Evolutionary conservation across 2,329 filamentous ascomycete species (phyloP), one percentile per base, ranked within the genome.

Genomic region (Erysiphe pulchra): DNA sequence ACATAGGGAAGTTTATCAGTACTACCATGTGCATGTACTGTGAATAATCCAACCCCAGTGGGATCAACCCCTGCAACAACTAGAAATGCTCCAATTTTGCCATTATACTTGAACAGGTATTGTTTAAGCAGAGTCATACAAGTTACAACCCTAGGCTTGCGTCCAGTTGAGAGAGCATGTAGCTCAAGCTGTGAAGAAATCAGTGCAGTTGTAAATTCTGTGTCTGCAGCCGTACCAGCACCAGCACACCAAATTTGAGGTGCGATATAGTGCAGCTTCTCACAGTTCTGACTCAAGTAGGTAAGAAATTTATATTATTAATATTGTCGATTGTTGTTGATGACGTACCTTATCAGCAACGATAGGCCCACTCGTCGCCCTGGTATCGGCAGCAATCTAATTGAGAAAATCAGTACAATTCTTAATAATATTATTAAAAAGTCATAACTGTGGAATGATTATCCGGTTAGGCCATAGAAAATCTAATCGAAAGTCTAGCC

Each of bases 41-140:
- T 98, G 70, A 92, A 98, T 50, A 98, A 78, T 57, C 93, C 85
- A 41, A 80, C 76, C 57, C 90, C 90, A 0, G 90, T 98, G 32
- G 92, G 87, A 61, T 98, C 90, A 59, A 92, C 86, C 53, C 90
- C 90, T 34, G 90, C 90, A 48, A 98, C 83, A 53, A 98, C 90
- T 48, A 98, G 78, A 65, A 98, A 98, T 52, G 90, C 90, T 55
- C 92, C 90, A 55, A 98, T 93, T 67, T 98, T 74, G 55, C 90
- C 90, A 63, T 98, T 90, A 70, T 98, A 83, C 56, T 82, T 78
- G 80, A 98, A 98, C 51, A 98, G 81, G 63, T 98, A 90, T 67
- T 98, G 90, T 71, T 98, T 98, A 53, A 98, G 78, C 70, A 98
- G 79, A 45, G 90, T 98, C 90, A 98, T 98, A 71, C 86, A 92